These are phyloP conservation scores for Thuidium tamariscinum DNA, from an alignment of 225 moss, liverwort and hornwort species.

Conservation along the genomic window DNA sequence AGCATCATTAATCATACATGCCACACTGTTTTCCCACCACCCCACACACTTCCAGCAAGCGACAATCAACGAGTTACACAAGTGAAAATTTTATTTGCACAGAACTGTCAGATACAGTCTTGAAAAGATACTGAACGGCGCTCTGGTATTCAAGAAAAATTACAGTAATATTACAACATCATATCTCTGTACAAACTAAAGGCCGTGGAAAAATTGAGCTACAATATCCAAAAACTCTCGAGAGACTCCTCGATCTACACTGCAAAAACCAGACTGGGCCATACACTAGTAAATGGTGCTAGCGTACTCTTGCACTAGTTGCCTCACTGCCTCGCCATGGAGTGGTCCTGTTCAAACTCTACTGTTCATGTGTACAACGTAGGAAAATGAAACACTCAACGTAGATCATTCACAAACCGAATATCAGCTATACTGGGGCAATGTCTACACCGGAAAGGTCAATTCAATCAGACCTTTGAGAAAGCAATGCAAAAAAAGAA, in stretches of 20 bases:
- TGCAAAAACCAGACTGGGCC: conserved; percentile 62
- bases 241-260: conserved; percentile 8
- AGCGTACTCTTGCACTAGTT: conserved; percentile 33
- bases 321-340: conserved; percentile 34
- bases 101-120: not conserved
- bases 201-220: conserved; percentile 74
- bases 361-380: conserved; percentile 33
- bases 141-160: conserved; percentile 33
- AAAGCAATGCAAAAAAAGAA: conserved; percentile 3
- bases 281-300: conserved; percentile 19
- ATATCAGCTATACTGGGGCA: conserved; percentile 26
- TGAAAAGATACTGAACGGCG: not conserved
- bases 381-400: conserved; percentile 17
- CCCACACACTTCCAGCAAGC: not conserved
- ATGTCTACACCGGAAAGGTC: conserved; percentile 11
- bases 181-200: conserved; percentile 76
- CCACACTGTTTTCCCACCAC: not conserved
- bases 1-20: not conserved
- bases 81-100: not conserved
- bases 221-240: conserved; percentile 17
- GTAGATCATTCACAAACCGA: conserved; percentile 55
- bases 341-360: conserved; percentile 8
- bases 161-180: conserved; percentile 89
- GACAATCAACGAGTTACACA: not conserved
- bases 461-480: conserved; percentile 13